These are phyloP conservation scores for Phaeosphaeria sp. DNA, from an alignment of 2,329 filamentous ascomycete species.

Conservation along the genomic window DNA sequence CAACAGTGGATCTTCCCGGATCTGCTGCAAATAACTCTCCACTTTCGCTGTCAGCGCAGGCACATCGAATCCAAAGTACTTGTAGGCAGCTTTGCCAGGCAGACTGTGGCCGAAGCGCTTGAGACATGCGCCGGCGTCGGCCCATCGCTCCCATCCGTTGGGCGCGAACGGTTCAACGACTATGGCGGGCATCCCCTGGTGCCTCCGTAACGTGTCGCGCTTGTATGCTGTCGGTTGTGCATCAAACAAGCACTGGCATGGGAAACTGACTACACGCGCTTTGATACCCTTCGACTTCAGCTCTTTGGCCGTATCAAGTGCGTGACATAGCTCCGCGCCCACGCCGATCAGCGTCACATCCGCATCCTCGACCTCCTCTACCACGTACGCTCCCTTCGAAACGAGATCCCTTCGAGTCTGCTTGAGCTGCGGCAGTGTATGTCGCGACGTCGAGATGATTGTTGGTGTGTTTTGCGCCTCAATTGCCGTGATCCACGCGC, in stretches of 20 bases:
- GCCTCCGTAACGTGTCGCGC: constrained; percentile 54
- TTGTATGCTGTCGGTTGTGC: constrained; percentile 55
- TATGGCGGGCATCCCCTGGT: constrained; percentile 55
- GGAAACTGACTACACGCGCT: constrained; percentile 59
- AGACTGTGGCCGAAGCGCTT: constrained; percentile 63
- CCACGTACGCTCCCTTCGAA: constrained; percentile 56
- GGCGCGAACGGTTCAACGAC: constrained; percentile 67
- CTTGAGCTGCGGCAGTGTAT: constrained; percentile 52
- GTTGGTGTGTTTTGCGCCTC: constrained; percentile 51
- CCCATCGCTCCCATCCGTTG: constrained; percentile 67
- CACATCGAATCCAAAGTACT: constrained; percentile 63
- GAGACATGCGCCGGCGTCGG: constrained; percentile 63
- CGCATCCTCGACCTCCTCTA: constrained; percentile 53
- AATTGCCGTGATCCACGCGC: constrained; percentile 61
- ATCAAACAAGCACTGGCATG: constrained; percentile 60
- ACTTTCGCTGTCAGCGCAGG: constrained; percentile 53
- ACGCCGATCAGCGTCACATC: constrained; percentile 60
- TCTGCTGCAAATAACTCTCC: constrained; percentile 43
- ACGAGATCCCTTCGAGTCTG: constrained; percentile 52
- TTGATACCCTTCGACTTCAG: constrained; percentile 51
- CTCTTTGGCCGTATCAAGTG: constrained; percentile 51
- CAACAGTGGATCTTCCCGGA: constrained; percentile 45
- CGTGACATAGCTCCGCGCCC: constrained; percentile 59
- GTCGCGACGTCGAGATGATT: constrained; percentile 59
- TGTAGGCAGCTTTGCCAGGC: constrained; percentile 62